phyloP scores from a whole-genome alignment of 495 filamentous ascomycete genomes.

The Aspergillus avenaceus region DNA sequence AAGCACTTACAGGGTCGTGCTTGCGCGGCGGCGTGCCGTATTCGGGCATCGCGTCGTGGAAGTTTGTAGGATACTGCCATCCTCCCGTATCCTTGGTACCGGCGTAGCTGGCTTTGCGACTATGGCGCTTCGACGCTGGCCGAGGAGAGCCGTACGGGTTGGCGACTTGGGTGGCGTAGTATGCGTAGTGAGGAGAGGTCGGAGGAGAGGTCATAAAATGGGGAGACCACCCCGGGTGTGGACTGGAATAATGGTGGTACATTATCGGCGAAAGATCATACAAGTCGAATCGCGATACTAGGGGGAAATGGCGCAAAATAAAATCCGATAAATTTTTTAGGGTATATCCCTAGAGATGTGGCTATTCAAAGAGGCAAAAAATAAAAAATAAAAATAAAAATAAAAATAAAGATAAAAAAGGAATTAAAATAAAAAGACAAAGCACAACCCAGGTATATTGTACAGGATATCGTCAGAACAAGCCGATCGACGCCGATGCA shows the following conservation, averaged over 20 bases:
- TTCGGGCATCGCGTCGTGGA: constrained; percentile 45
- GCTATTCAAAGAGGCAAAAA: constrained; percentile 8
- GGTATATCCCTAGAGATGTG: constrained; percentile 3
- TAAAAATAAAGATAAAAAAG: constrained; percentile 15
- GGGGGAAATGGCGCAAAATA: constrained; percentile 6
- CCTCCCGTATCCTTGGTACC: constrained; percentile 36
- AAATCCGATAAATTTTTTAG: constrained; percentile 16
- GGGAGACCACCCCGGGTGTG: constrained; percentile 47
- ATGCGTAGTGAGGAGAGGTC: constrained; percentile 47
- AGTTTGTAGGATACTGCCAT: constrained; percentile 33
- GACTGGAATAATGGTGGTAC: constrained; percentile 51
- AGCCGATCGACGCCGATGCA: constrained; percentile 37
- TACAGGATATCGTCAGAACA: constrained; percentile 49
- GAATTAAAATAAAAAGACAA: constrained; percentile 17
- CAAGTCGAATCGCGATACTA: constrained; percentile 18
- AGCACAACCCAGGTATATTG: constrained; percentile 39
- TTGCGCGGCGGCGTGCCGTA: constrained; percentile 46
- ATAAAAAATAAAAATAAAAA: constrained; percentile 13
- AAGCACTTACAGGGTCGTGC: constrained; percentile 59
- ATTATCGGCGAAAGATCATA: constrained; percentile 41
- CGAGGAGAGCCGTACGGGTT: constrained; percentile 38
- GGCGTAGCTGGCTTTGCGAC: constrained; percentile 45
- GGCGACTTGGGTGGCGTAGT: constrained; percentile 42
- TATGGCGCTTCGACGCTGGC: constrained; percentile 38
- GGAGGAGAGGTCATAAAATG: constrained; percentile 49